Evolutionary conservation across 257 asterid genomes (phyloP).

Genomic region (Plantago major): DNA sequence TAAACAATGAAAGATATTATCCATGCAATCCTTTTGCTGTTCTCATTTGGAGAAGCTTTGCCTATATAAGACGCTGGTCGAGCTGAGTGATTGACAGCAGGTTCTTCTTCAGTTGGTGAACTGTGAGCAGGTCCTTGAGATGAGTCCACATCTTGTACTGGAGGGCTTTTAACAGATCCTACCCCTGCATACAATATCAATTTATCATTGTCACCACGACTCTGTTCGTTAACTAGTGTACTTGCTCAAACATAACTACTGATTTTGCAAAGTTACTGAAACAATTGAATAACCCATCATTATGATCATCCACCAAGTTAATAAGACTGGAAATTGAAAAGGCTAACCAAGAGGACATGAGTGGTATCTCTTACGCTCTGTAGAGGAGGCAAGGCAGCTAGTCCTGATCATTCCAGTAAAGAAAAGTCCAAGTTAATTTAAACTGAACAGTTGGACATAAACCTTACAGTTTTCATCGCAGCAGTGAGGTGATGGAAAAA

Average conservation of each 20-base stretch:
- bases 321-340: background rate
- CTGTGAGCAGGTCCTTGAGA: slow-evolving; percentile 20
- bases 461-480: slow-evolving; percentile 34
- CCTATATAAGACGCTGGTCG: slow-evolving; percentile 17
- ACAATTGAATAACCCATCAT: background rate
- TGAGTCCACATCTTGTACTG: slow-evolving; percentile 28
- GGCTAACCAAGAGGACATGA: background rate
- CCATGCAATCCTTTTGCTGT: slow-evolving; percentile 4
- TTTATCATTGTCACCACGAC: too few relatives aligned
- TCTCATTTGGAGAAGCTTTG: slow-evolving; percentile 12
- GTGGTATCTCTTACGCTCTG: slow-evolving; percentile 45
- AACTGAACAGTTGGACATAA: too few relatives aligned
- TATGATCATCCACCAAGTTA: background rate
- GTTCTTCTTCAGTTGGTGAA: slow-evolving; percentile 24
- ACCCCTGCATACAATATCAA: slow-evolving; percentile 25
- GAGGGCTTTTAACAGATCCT: slow-evolving; percentile 23
- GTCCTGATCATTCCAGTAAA: slow-evolving; percentile 35
- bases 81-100: slow-evolving; percentile 20
- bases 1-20: too few relatives aligned
- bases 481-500: slow-evolving; percentile 57
- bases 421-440: too few relatives aligned
- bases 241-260: background rate
- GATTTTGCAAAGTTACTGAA: background rate
- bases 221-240: too few relatives aligned
- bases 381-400: slow-evolving; percentile 63